These are phyloP conservation scores for Botrytis porri DNA, from an alignment of 2,329 filamentous ascomycete genomes.

Conservation along the genomic window DNA sequence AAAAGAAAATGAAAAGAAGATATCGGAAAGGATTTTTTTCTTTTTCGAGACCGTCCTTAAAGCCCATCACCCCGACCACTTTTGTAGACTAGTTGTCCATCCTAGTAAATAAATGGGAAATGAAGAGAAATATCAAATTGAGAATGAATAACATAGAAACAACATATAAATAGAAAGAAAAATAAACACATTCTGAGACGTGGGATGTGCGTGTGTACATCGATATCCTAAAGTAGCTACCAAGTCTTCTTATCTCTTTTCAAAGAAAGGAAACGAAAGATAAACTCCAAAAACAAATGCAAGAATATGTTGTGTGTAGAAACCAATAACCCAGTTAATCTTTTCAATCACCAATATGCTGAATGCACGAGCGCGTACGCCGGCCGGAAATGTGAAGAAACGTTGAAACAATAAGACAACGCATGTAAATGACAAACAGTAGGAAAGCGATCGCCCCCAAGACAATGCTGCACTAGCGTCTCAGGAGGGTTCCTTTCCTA, in stretches of 20 bases:
- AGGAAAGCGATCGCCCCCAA: constrained; percentile 20
- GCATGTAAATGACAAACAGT: constrained; percentile 15
- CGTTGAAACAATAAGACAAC: constrained; percentile 16
- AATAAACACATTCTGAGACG: not conserved
- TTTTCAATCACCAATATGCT: constrained; percentile 16
- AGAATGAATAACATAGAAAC: not conserved
- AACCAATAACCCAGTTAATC: constrained; percentile 14
- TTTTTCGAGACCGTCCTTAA: not conserved
- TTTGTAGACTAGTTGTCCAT: not conserved
- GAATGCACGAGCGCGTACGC: constrained; percentile 10
- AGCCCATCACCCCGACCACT: not conserved
- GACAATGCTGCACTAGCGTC: constrained; percentile 40
- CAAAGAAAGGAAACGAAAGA: not conserved
- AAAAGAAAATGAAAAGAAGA: not conserved
- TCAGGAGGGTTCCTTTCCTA: constrained; percentile 26
- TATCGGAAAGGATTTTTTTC: not conserved
- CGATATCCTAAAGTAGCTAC: constrained; percentile 8
- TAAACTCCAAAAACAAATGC: constrained; percentile 10
- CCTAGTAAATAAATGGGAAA: constrained; percentile 5
- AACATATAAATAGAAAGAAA: not conserved
- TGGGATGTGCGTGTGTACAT: constrained; percentile 4
- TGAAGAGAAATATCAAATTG: not conserved
- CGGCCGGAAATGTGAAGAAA: constrained; percentile 15
- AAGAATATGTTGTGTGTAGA: constrained; percentile 8
- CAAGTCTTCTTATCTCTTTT: constrained; percentile 10